Conservation (phyloP, 495 filamentous ascomycete genomes). For the Staphylotrichum longicolle region DNA sequence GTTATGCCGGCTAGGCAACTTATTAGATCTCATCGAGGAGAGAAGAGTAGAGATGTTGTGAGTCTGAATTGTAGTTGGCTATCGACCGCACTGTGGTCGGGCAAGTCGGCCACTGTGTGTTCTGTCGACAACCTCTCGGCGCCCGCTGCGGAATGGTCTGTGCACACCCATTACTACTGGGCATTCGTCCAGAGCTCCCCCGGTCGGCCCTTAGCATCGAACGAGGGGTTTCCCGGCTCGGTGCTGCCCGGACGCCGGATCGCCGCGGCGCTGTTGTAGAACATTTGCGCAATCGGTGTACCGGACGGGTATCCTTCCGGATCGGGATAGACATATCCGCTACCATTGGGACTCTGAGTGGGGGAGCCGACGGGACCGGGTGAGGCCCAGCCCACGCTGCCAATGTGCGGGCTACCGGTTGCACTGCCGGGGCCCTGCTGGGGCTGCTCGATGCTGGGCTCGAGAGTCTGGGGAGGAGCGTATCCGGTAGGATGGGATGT, state of each 20-base stretch:
- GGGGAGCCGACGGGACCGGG: conserved; percentile 67
- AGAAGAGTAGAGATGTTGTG: not conserved
- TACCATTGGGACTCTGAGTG: conserved; percentile 54
- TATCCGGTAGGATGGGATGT: conserved; percentile 78
- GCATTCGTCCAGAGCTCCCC: conserved; percentile 43
- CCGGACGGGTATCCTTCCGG: conserved; percentile 57
- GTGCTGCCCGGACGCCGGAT: conserved; percentile 65
- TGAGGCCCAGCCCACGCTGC: conserved; percentile 69
- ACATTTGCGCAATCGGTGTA: conserved; percentile 56
- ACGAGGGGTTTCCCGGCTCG: conserved; percentile 61
- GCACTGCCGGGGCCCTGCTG: conserved; percentile 66
- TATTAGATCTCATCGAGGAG: conserved; percentile 2
- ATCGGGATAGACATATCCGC: conserved; percentile 69
- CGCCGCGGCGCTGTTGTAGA: conserved; percentile 60
- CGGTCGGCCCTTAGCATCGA: conserved; percentile 44
- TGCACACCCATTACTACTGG: conserved; percentile 24
- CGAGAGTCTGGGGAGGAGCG: conserved; percentile 79
- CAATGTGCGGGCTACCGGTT: conserved; percentile 69
- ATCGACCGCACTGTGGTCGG: too few species aligned
- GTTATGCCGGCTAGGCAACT: not conserved
- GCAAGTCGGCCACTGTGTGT: too few species aligned
- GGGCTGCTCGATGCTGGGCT: conserved; percentile 72
- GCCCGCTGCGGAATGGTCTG: too few species aligned
- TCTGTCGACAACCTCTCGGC: too few species aligned
- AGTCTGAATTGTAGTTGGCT: too few species aligned